phyloP scores from a whole-genome alignment of 805 yeast genomes.

The Yarrowia divulgata region DNA sequence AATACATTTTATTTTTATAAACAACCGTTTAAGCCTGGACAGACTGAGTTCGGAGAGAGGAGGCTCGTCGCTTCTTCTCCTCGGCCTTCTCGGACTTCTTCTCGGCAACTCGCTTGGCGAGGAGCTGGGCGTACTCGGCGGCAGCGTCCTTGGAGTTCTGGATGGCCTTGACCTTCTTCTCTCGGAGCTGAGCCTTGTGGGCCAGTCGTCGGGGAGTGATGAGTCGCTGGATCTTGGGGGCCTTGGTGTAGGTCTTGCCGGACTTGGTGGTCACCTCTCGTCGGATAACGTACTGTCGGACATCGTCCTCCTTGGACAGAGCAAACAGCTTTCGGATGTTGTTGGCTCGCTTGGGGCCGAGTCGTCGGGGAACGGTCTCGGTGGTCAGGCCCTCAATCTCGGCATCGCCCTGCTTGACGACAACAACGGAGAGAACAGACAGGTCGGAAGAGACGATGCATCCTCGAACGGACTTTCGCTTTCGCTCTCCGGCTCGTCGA shows the following conservation, averaged over 20 bases:
- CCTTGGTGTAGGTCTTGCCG: conserved; percentile 98
- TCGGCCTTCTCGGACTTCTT: conserved; percentile 98
- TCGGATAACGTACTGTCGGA: conserved; percentile 92
- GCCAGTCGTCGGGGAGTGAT: conserved; percentile 99
- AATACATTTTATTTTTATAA: conserved; percentile 37
- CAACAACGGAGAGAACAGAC: conserved; percentile 90
- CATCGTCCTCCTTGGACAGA: conserved; percentile 92
- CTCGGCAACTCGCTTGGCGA: conserved; percentile 98
- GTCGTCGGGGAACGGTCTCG: conserved; percentile 94
- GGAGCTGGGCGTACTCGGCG: conserved; percentile 98
- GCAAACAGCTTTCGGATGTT: conserved; percentile 99
- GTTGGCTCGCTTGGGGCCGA: conserved; percentile 99
- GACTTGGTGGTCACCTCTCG: conserved; percentile 94
- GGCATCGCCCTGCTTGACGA: conserved; percentile 96
- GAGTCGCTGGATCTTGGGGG: conserved; percentile 99
- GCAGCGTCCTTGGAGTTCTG: conserved; percentile 99
- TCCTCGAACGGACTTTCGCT: conserved; percentile 99
- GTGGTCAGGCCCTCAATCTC: conserved; percentile 97
- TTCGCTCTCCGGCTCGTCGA: conserved; percentile 99
- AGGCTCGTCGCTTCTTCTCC: conserved; percentile 99
- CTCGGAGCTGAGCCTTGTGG: conserved; percentile 97
- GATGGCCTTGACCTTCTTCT: conserved; percentile 94
- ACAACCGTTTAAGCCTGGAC: conserved; percentile 40
- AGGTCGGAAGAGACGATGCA: conserved; percentile 97
- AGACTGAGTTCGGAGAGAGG: conserved; percentile 71